phyloP scores from a whole-genome alignment of 495 filamentous ascomycete genomes.

The Darksidea phi region DNA sequence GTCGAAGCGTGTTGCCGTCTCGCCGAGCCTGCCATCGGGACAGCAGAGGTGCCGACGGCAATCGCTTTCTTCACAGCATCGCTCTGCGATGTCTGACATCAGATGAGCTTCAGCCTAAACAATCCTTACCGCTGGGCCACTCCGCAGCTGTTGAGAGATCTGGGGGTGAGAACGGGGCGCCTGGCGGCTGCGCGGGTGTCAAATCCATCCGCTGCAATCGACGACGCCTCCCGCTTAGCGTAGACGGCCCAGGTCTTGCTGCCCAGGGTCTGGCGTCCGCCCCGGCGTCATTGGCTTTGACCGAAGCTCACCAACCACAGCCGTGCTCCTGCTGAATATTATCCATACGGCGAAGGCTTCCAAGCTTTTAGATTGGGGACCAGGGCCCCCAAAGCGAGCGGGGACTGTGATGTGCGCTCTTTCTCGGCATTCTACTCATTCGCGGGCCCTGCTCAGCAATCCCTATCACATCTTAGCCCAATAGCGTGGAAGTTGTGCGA shows the following conservation, averaged over 20 bases:
- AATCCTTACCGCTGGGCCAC: neutral
- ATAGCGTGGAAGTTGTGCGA: slow-evolving; percentile 30
- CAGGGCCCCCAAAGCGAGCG: slow-evolving; percentile 11
- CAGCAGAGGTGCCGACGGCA: too few relatives aligned
- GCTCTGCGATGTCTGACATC: slow-evolving; percentile 2
- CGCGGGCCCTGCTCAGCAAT: slow-evolving; percentile 11
- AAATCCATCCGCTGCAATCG: slow-evolving; percentile 29
- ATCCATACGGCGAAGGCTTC: neutral
- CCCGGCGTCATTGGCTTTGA: slow-evolving; percentile 19
- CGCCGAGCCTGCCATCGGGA: neutral
- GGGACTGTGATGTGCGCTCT: slow-evolving; percentile 8
- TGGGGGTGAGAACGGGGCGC: slow-evolving; percentile 8
- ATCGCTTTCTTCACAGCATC: neutral
- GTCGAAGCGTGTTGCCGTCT: neutral
- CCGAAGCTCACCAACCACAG: slow-evolving; percentile 3
- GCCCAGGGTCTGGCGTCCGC: slow-evolving; percentile 21
- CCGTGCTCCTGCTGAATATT: neutral
- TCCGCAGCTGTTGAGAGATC: slow-evolving; percentile 4
- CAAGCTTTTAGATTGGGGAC: slow-evolving; percentile 15
- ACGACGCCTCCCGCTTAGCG: slow-evolving; percentile 30
- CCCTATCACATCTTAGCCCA: slow-evolving; percentile 38
- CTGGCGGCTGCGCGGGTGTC: slow-evolving; percentile 17
- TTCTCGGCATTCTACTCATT: slow-evolving; percentile 8
- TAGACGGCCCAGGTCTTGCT: slow-evolving; percentile 6
- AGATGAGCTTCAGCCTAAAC: slow-evolving; percentile 3